Conservation (phyloP, 2,329 filamentous ascomycete species). For the Orbilia ellipsospora region DNA sequence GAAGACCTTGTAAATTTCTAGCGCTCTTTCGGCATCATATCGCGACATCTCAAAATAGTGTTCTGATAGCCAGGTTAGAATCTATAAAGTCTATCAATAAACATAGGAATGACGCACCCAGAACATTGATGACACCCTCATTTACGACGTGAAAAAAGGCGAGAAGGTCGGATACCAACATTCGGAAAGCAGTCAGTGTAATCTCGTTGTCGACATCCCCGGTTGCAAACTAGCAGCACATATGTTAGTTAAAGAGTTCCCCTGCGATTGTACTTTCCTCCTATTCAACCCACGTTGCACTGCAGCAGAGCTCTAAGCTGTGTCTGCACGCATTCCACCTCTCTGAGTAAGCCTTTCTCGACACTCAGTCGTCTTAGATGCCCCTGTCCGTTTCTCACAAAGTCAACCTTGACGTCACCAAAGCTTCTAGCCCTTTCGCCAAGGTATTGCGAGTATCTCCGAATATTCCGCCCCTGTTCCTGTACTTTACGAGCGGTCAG, state of each 20-base stretch:
- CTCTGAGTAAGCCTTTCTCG: slow-evolving; percentile 89
- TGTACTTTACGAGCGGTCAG: slow-evolving; percentile 72
- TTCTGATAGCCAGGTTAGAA: slow-evolving; percentile 67
- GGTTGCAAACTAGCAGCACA: slow-evolving; percentile 74
- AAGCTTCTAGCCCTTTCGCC: slow-evolving; percentile 83
- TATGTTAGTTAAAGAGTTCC: slow-evolving; percentile 33
- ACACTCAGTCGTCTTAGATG: slow-evolving; percentile 86
- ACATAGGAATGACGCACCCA: slow-evolving; percentile 71
- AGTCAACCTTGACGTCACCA: slow-evolving; percentile 86
- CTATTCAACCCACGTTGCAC: slow-evolving; percentile 76
- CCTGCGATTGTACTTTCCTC: background rate
- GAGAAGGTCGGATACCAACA: slow-evolving; percentile 89
- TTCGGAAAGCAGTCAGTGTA: slow-evolving; percentile 85
- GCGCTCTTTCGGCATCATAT: slow-evolving; percentile 87
- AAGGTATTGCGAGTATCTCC: slow-evolving; percentile 89
- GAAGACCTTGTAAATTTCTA: slow-evolving; percentile 92
- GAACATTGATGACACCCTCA: slow-evolving; percentile 94
- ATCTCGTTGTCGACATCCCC: slow-evolving; percentile 96
- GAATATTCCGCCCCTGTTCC: slow-evolving; percentile 93
- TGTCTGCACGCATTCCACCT: slow-evolving; percentile 89
- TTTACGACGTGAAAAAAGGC: slow-evolving; percentile 95
- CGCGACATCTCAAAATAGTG: slow-evolving; percentile 99
- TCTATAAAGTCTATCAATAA: background rate
- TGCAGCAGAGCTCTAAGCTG: slow-evolving; percentile 87
- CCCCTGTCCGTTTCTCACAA: slow-evolving; percentile 83